Evolutionary conservation across 495 filamentous ascomycete genomes (phyloP), one percentile per base, ranked within the genome.

Genomic region (Niebla homalea): DNA sequence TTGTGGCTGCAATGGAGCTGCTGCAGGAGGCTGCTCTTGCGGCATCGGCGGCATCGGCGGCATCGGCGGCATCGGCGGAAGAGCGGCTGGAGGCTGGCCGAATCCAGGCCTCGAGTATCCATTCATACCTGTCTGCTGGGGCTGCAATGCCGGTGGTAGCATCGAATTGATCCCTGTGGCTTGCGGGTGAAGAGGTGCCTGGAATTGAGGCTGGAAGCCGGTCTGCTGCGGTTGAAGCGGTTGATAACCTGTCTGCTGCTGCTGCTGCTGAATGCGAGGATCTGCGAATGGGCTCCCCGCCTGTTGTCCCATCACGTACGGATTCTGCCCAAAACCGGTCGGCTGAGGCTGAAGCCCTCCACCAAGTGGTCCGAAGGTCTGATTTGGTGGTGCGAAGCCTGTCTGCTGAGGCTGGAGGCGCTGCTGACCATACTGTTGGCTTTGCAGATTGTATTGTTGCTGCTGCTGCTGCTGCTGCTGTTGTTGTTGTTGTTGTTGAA

Each of bases 1-100:
- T 65, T 98, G 92, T 29, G 92, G 81, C 43, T 80, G 64, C 50
- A 98, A 45, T 12, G 54, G 68, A 26, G 83, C 81, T 7, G 71
- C 62, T 36, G 69, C 61, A 3, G 68, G 80, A 5, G 70, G 70
- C 47, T 72, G 70, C 51, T 79, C 69, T 60, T 65, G 70, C 16
- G 69, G 65, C n/a, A 72, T 64, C 0, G 69, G 36, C 16, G 36
- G 36, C 36, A 10, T 10, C 19, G 37, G 36, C 2, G 70, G 73
- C 39, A 71, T 65, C 16, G 69, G 60, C 14, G 64, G 62, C 38
- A 53, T 53, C n/a, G 61, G 49, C 26, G 53, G 67, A 55, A 62
- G 42, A 2, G 53, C 37, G 1, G 57, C 40, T 39, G 57, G 51
- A 32, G 57, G 37, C 22, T 55, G 55, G 25, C 57, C 51, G 43